These are phyloP conservation scores for Barnettozyma populi DNA, from an alignment of 805 yeast genomes.

Conservation along the genomic window DNA sequence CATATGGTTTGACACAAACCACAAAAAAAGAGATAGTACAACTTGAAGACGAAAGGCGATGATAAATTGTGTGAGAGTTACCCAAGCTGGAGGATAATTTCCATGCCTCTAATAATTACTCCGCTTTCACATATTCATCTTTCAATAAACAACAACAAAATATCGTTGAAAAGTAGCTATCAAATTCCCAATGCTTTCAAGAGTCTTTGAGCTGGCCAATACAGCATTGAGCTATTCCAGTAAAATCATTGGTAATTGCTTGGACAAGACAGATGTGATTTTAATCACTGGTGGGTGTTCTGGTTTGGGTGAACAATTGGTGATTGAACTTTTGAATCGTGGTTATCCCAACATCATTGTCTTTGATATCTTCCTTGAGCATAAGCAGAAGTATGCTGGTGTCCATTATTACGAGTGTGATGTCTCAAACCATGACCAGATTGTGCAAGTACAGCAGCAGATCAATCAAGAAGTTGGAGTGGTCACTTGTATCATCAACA, in stretches of 20 bases:
- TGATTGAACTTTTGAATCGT: conserved; percentile 34
- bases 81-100: not conserved
- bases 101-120: not conserved
- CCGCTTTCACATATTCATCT: not conserved
- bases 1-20: not conserved
- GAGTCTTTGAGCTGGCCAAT: conserved; percentile 4
- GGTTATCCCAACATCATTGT: conserved; percentile 52
- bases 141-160: not conserved
- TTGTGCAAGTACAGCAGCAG: conserved; percentile 33
- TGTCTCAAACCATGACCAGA: conserved; percentile 47
- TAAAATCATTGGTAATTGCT: conserved; percentile 43
- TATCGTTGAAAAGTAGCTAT: not conserved
- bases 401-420: conserved; percentile 65
- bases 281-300: conserved; percentile 80
- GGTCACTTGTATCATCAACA: conserved; percentile 70
- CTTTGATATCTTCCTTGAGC: conserved; percentile 46
- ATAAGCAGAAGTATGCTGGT: conserved; percentile 1
- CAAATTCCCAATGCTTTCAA: not conserved
- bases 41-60: not conserved
- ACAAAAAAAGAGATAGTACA: not conserved
- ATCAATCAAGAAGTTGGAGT: conserved; percentile 48
- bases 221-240: conserved; percentile 15
- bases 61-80: not conserved
- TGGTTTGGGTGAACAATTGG: conserved; percentile 74
- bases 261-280: conserved; percentile 57